These are phyloP conservation scores for Candida nitratophila DNA, from an alignment of 805 yeast species.

Conservation along the genomic window DNA sequence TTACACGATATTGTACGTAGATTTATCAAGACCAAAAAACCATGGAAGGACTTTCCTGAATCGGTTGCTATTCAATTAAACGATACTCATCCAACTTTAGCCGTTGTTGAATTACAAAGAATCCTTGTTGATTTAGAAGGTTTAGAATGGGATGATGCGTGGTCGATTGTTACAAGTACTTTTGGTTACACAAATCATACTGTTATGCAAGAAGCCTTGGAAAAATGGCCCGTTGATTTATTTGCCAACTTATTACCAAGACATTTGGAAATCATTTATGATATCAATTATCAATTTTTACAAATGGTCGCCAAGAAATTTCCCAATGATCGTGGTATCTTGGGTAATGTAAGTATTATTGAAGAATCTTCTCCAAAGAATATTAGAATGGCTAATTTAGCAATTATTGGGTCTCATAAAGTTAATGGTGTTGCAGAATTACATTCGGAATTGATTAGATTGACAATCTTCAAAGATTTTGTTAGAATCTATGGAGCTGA, in stretches of 20 bases:
- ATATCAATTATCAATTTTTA: conserved; percentile 73
- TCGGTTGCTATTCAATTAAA: conserved; percentile 88
- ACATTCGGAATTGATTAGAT: conserved; percentile 84
- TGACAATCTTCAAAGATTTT: conserved; percentile 86
- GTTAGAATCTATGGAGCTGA: conserved; percentile 75
- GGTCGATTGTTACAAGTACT: conserved; percentile 73
- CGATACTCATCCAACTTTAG: conserved; percentile 92
- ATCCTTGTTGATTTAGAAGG: conserved; percentile 79
- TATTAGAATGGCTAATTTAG: conserved; percentile 87
- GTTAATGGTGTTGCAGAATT: conserved; percentile 96
- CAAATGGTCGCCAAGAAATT: conserved; percentile 66
- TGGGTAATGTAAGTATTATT: conserved; percentile 70
- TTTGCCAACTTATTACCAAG: conserved; percentile 78
- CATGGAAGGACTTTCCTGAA: conserved; percentile 81
- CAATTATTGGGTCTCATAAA: conserved; percentile 86
- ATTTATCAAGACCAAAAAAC: conserved; percentile 67
- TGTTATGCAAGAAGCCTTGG: conserved; percentile 90
- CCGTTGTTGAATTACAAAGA: conserved; percentile 84
- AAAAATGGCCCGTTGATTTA: conserved; percentile 89
- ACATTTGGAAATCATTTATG: conserved; percentile 85
- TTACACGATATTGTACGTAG: conserved; percentile 86
- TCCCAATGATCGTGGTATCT: conserved; percentile 65
- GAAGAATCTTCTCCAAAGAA: conserved; percentile 79
- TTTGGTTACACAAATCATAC: conserved; percentile 95
- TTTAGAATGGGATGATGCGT: conserved; percentile 75